Conservation (phyloP, 1,139 yeast genomes). For the Blastobotrys ciferrii region DNA sequence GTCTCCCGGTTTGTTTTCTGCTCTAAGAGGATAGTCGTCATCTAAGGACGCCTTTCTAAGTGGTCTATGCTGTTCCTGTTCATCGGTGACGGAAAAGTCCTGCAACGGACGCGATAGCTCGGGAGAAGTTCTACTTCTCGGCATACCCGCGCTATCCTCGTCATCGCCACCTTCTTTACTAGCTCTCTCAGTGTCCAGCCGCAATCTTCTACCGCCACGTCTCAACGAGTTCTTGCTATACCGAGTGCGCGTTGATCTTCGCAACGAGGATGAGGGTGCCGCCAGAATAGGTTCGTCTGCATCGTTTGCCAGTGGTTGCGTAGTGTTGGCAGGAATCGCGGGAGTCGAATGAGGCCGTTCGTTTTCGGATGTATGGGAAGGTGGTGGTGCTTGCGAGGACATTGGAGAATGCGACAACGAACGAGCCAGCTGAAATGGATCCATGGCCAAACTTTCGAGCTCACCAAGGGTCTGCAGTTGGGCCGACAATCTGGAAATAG, state of each 20-base stretch:
- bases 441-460: constrained; percentile 35
- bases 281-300: constrained; percentile 33
- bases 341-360: constrained; percentile 9
- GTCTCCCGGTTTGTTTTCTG: not conserved
- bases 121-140: not conserved
- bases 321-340: constrained; percentile 14
- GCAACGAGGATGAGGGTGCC: constrained; percentile 31
- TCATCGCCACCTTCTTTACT: not conserved
- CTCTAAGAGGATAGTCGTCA: not conserved
- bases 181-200: constrained; percentile 4
- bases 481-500: constrained; percentile 29
- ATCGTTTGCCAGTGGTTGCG: constrained; percentile 27
- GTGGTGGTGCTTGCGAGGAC: not conserved
- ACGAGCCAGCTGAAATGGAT: constrained; percentile 34
- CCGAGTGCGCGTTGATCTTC: constrained; percentile 32
- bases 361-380: not conserved
- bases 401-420: constrained; percentile 24
- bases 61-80: constrained; percentile 3
- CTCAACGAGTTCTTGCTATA: constrained; percentile 29
- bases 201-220: constrained; percentile 21
- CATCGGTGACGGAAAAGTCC: not conserved
- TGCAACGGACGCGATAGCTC: constrained; percentile 4
- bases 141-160: not conserved
- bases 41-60: not conserved
- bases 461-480: constrained; percentile 35